Conservation (phyloP, 2,329 filamentous ascomycete genomes). For the Decorospora gaudefroyi region DNA sequence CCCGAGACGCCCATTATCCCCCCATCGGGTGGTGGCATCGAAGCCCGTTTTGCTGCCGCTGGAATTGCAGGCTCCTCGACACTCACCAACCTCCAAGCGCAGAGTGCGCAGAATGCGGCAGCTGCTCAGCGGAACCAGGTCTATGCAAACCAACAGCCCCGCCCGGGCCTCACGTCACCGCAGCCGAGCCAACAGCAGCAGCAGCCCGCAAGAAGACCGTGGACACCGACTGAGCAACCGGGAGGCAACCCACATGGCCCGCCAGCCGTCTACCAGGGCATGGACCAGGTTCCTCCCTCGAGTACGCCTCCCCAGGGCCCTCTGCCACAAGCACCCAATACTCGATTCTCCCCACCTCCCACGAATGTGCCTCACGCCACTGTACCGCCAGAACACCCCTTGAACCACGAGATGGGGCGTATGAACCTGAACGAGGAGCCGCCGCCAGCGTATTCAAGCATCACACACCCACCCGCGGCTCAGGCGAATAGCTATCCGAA, state of each 20-base stretch:
- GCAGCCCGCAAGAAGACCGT: slow-evolving; percentile 66
- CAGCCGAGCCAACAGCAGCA: slow-evolving; percentile 48
- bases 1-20: slow-evolving; percentile 87
- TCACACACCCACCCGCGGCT: slow-evolving; percentile 52
- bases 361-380: slow-evolving; percentile 15
- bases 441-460: slow-evolving; percentile 91
- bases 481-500: slow-evolving; percentile 67
- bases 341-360: slow-evolving; percentile 35
- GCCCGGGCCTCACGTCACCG: slow-evolving; percentile 56
- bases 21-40: slow-evolving; percentile 78
- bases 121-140: slow-evolving; percentile 80
- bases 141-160: slow-evolving; percentile 59
- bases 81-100: slow-evolving; percentile 71
- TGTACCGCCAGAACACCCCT: slow-evolving; percentile 59
- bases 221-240: slow-evolving; percentile 92
- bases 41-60: slow-evolving; percentile 86
- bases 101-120: slow-evolving; percentile 80
- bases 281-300: slow-evolving; percentile 63
- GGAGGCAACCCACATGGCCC: slow-evolving; percentile 86
- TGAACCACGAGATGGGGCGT: slow-evolving; percentile 84
- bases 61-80: slow-evolving; percentile 87
- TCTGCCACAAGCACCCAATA: slow-evolving; percentile 35
- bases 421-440: slow-evolving; percentile 81
- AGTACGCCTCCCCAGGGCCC: slow-evolving; percentile 48
- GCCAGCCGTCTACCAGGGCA: slow-evolving; percentile 88